A percentile compares a stretch with the other conserved stretches of the same genome.
Conservation (phyloP, 768 basidiomycete genomes). For the Rickenella mellea region DNA sequence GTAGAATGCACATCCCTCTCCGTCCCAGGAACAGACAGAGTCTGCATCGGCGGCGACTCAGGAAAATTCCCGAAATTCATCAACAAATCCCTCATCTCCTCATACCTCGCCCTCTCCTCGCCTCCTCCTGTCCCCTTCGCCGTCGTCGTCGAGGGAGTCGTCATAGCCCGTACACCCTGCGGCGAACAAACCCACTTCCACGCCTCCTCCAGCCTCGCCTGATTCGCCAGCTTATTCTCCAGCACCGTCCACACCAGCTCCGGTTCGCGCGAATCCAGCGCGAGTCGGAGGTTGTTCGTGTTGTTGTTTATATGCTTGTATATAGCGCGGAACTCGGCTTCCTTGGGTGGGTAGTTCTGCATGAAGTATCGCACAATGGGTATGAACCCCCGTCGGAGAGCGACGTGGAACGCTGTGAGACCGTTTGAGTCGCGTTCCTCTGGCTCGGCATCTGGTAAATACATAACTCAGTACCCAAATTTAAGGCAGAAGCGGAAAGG, state of each 20-base stretch:
- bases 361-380: conserved; percentile 52
- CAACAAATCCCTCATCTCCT: conserved; percentile 8
- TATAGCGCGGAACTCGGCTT: conserved; percentile 38
- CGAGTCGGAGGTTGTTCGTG: conserved; percentile 42
- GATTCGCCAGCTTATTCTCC: conserved; percentile 41
- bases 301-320: conserved; percentile 35
- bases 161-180: conserved; percentile 17
- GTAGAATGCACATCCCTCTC: too few relatives aligned
- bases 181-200: conserved; percentile 40
- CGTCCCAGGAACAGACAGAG: too few relatives aligned
- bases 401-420: conserved; percentile 59
- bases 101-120: conserved; percentile 2
- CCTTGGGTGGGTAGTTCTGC: conserved; percentile 45
- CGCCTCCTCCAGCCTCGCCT: conserved; percentile 38
- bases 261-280: conserved; percentile 52
- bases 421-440: conserved; percentile 57
- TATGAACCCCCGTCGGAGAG: conserved; percentile 43
- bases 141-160: conserved; percentile 5
- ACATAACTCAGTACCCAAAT: conserved; percentile 5
- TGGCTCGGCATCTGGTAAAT: conserved; percentile 51
- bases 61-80: conserved; percentile 8
- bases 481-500: conserved; percentile 4
- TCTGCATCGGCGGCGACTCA: conserved; percentile 6
- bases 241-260: conserved; percentile 58
- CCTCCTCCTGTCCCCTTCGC: conserved; percentile 1